phyloP scores from a whole-genome alignment of 2,329 filamentous ascomycete genomes.

The Geosmithia morbida region DNA sequence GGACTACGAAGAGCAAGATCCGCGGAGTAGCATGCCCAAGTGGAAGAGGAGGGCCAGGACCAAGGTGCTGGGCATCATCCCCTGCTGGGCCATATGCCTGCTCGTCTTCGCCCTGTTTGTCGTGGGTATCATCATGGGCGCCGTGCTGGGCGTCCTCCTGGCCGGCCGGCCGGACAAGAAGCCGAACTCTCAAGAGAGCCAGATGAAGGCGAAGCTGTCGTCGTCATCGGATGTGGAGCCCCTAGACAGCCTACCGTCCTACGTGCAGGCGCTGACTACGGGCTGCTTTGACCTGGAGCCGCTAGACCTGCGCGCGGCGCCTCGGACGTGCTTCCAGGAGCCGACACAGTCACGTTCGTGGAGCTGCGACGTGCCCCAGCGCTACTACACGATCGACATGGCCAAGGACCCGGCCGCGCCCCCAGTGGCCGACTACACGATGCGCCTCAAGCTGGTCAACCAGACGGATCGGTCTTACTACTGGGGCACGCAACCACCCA shows the following conservation, averaged over 20 bases:
- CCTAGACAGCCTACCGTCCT: conserved; percentile 32
- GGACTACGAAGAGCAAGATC: conserved; percentile 29
- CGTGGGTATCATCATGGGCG: conserved; percentile 39
- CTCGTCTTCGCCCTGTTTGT: conserved; percentile 31
- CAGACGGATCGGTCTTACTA: conserved; percentile 15
- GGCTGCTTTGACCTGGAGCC: conserved; percentile 44
- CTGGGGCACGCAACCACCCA: conserved; percentile 40
- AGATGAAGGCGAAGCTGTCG: conserved; percentile 2
- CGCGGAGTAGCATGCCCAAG: conserved; percentile 17
- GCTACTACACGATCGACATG: conserved; percentile 28
- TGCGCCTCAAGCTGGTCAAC: conserved; percentile 21
- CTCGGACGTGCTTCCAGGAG: conserved; percentile 42
- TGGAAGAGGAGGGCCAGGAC: conserved; percentile 40
- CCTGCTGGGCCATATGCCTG: conserved; percentile 46
- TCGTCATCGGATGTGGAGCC: conserved; percentile 32
- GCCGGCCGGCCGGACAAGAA: conserved; percentile 3
- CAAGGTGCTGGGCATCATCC: conserved; percentile 43
- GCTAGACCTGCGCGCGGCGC: conserved; percentile 30
- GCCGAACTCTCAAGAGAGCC: conserved; percentile 9
- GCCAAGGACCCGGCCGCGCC: conserved; percentile 9
- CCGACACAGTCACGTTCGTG: conserved; percentile 41
- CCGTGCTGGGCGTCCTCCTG: conserved; percentile 23
- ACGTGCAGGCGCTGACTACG: conserved; percentile 35
- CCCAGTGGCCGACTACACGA: conserved; percentile 22
- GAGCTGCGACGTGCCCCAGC: conserved; percentile 42